Conservation (phyloP, 192 early-diverging fungal species). For the Diversispora epigaea region DNA sequence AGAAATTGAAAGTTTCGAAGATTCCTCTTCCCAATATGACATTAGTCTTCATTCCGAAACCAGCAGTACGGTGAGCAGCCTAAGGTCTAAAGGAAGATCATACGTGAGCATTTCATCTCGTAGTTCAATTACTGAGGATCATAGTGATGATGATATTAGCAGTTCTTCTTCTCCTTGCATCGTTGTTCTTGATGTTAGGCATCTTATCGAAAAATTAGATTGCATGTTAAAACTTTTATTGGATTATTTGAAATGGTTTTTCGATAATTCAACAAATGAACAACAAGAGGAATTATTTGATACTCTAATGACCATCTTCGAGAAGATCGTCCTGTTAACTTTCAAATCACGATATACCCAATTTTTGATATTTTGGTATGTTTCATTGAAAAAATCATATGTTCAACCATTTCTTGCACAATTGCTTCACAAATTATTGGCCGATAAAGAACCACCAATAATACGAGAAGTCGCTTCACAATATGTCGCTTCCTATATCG, state of each 20-base stretch:
- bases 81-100: too few species aligned
- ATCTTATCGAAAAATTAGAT: constrained; percentile 71
- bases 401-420: constrained; percentile 68
- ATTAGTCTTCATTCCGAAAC: background rate
- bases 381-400: constrained; percentile 73
- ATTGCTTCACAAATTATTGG: constrained; percentile 43
- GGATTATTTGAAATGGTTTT: constrained; percentile 52
- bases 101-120: background rate
- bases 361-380: constrained; percentile 85
- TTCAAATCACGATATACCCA: constrained; percentile 90
- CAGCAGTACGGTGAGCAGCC: background rate
- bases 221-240: constrained; percentile 69
- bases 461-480: constrained; percentile 75
- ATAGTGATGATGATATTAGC: constrained; percentile 50
- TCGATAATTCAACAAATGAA: constrained; percentile 33
- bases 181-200: constrained; percentile 48
- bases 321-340: constrained; percentile 75
- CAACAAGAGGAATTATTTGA: constrained; percentile 60
- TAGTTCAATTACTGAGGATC: constrained; percentile 24
- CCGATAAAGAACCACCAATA: constrained; percentile 60
- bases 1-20: constrained; percentile 70
- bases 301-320: constrained; percentile 75
- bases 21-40: constrained; percentile 33
- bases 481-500: constrained; percentile 86
- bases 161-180: constrained; percentile 39